A percentile compares a stretch with the other conserved stretches of the same genome.
Conservation (phyloP, 2,329 filamentous ascomycete species). For the Gyromitra esculenta region DNA sequence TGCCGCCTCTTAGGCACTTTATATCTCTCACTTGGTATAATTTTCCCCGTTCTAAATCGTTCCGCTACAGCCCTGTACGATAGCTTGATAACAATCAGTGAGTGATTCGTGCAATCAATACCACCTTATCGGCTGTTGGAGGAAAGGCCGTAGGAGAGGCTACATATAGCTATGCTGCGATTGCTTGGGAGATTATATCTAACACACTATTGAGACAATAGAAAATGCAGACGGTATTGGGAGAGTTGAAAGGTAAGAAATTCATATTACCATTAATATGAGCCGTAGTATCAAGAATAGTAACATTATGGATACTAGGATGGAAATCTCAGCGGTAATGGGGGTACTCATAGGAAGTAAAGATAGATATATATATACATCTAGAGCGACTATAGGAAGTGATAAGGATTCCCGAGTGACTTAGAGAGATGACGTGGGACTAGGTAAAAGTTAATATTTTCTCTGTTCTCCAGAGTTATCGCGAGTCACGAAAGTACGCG, state of each 20-base stretch:
- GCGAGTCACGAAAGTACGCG: slow-evolving; percentile 15
- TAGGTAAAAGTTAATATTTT: background rate
- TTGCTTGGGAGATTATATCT: background rate
- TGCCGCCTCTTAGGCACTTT: background rate
- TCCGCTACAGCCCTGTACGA: background rate
- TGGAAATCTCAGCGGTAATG: background rate
- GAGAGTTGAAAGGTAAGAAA: too few species aligned
- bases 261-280: background rate
- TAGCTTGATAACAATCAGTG: background rate
- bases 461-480: slow-evolving; percentile 2
- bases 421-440: background rate
- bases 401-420: background rate
- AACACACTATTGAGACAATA: background rate
- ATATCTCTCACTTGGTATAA: too few species aligned
- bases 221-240: background rate
- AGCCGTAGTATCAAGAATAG: background rate
- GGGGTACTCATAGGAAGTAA: background rate
- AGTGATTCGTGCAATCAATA: background rate
- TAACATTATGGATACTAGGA: background rate
- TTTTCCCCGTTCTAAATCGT: background rate
- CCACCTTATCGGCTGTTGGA: background rate
- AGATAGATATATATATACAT: background rate
- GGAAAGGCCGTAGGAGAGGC: background rate
- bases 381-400: background rate
- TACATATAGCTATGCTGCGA: background rate